Conservation (phyloP, 441 rosid species). For the Populus hybrid region DNA sequence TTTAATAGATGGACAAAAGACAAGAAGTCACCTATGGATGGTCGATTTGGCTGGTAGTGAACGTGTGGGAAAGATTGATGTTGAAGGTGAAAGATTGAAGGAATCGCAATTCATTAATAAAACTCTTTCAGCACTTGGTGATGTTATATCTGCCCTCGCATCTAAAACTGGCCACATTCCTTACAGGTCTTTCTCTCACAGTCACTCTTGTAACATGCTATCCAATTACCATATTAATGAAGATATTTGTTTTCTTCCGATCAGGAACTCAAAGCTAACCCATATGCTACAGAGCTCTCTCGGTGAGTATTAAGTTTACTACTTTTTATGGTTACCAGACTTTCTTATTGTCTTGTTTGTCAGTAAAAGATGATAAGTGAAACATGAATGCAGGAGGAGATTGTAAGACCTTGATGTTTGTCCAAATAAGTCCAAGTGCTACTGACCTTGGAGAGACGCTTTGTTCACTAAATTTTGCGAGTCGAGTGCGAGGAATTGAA, state of each 20-base stretch:
- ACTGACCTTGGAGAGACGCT: too few species aligned
- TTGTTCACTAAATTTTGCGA: too few species aligned
- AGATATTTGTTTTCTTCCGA: slow-evolving; percentile 10
- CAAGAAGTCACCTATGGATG: background rate
- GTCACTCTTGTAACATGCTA: background rate
- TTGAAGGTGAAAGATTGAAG: too few species aligned
- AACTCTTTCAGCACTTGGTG: background rate
- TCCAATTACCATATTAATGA: background rate
- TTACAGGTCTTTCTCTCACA: slow-evolving; percentile 54
- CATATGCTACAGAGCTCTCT: slow-evolving; percentile 28
- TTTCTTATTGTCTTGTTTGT: background rate
- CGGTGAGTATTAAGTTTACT: slow-evolving; percentile 42
- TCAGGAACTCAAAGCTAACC: slow-evolving; percentile 98
- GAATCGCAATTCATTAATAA: background rate
- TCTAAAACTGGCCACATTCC: slow-evolving; percentile 55
- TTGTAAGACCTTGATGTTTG: too few species aligned
- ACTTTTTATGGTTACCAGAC: background rate
- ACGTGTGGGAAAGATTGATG: too few species aligned
- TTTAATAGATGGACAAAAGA: background rate
- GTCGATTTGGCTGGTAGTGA: background rate
- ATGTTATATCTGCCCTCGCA: background rate
- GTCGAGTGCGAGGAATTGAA: too few species aligned
- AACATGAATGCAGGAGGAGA: slow-evolving; percentile 61
- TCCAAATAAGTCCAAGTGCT: too few species aligned
- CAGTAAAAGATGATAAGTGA: slow-evolving; percentile 3